Percentiles rank a stretch among this genome's conserved stretches.
Evolutionary conservation across 768 basidiomycete genomes (phyloP).

Genomic region (Podaxis pistillaris): DNA sequence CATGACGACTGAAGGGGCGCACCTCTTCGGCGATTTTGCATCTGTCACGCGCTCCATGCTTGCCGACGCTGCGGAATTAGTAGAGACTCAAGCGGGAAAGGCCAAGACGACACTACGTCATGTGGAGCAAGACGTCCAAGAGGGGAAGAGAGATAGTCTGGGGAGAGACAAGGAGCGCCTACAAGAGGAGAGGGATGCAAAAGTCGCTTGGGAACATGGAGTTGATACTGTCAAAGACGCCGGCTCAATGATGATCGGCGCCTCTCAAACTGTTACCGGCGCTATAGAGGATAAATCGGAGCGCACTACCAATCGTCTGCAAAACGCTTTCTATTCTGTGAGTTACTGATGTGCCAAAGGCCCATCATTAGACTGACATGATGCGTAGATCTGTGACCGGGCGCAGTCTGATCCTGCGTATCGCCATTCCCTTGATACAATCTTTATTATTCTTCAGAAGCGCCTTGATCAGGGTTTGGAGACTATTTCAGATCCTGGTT

Average conservation of each 20-base stretch:
- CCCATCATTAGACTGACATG: not conserved
- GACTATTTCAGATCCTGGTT: constrained; percentile 41
- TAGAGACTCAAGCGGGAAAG: constrained; percentile 49
- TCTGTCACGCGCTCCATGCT: constrained; percentile 64
- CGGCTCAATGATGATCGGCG: constrained; percentile 57
- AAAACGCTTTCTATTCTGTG: constrained; percentile 55
- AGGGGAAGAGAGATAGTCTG: constrained; percentile 55
- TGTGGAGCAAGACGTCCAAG: constrained; percentile 57
- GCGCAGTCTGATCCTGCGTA: constrained; percentile 64
- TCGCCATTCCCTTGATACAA: constrained; percentile 50
- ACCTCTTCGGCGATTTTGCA: constrained; percentile 58
- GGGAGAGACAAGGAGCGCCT: constrained; percentile 52
- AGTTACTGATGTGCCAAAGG: constrained; percentile 7
- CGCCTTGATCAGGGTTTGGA: constrained; percentile 55
- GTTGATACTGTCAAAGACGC: constrained; percentile 64
- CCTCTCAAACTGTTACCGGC: constrained; percentile 40
- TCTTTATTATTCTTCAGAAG: constrained; percentile 56
- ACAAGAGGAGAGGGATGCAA: constrained; percentile 48
- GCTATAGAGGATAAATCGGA: constrained; percentile 44
- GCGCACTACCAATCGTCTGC: constrained; percentile 40
- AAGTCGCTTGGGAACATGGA: constrained; percentile 59
- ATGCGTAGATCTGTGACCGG: constrained; percentile 55
- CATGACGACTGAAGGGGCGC: constrained; percentile 49
- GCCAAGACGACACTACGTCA: constrained; percentile 54
- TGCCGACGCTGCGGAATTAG: constrained; percentile 61